Conservation (phyloP, 2,329 filamentous ascomycete genomes). For the Neobulgaria alba region DNA sequence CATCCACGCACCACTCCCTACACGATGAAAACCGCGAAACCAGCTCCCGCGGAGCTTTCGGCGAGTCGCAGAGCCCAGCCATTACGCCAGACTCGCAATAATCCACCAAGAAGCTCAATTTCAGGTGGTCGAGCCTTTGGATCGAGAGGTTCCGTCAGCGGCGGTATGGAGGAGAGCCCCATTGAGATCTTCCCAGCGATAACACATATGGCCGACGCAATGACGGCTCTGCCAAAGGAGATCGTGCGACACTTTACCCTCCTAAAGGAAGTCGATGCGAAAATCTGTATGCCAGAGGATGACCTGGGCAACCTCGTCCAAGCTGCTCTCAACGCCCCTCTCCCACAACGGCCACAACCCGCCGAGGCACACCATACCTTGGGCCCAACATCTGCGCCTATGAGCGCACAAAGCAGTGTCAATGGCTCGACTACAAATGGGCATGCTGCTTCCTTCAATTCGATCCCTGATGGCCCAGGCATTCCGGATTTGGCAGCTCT, state of each 20-base stretch:
- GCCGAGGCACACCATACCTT: constrained; percentile 24
- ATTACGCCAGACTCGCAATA: constrained; percentile 55
- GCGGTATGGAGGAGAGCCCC: constrained; percentile 41
- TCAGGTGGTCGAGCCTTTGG: constrained; percentile 36
- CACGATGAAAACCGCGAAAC: constrained; percentile 29
- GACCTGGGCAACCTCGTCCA: constrained; percentile 69
- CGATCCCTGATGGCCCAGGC: constrained; percentile 31
- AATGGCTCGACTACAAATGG: constrained; percentile 27
- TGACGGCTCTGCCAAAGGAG: constrained; percentile 87
- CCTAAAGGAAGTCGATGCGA: constrained; percentile 95
- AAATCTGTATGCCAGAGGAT: constrained; percentile 83
- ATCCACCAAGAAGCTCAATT: constrained; percentile 49
- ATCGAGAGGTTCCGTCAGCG: constrained; percentile 37
- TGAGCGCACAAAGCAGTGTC: constrained; percentile 22
- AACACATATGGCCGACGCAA: constrained; percentile 79
- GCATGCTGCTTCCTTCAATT: constrained; percentile 18
- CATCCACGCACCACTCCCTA: constrained; percentile 15
- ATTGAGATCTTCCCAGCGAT: constrained; percentile 60
- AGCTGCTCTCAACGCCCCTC: constrained; percentile 46
- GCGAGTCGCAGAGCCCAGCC: constrained; percentile 54
- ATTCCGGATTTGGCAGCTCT: constrained; percentile 33
- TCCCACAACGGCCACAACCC: constrained; percentile 36
- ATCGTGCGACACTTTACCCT: constrained; percentile 93
- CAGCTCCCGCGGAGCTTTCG: constrained; percentile 17
- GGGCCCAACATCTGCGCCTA: constrained; percentile 21